A percentile compares a stretch with the other conserved stretches of the same genome.
Evolutionary conservation across 139 green algal species (phyloP).

Genomic region (Asterochloris sp.): DNA sequence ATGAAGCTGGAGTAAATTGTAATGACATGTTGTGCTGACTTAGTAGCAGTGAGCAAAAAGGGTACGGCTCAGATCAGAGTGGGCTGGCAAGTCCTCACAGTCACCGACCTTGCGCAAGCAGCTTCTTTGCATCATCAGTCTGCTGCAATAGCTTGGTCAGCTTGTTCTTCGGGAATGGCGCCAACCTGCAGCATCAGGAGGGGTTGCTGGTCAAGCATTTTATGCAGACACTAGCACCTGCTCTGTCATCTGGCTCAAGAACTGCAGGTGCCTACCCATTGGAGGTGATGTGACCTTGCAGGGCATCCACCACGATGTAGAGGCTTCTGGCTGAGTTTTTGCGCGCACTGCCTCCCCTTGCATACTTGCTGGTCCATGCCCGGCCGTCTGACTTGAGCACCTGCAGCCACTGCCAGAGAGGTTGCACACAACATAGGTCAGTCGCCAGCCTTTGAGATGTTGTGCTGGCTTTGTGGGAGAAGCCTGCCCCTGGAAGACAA

Average conservation of each 20-base stretch:
- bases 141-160: constrained; percentile 30
- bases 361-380: constrained; percentile 50
- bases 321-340: constrained; percentile 43
- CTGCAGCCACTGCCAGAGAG: constrained; percentile 16
- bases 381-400: constrained; percentile 39
- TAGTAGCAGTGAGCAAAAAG: too few relatives aligned
- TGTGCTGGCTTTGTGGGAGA: not conserved
- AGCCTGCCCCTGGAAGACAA: not conserved
- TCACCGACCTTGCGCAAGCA: constrained; percentile 40
- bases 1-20: too few relatives aligned
- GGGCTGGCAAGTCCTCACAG: too few relatives aligned
- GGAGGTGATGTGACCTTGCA: constrained; percentile 41
- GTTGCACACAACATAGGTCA: not conserved
- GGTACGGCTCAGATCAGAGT: too few relatives aligned
- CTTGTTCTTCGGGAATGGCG: constrained; percentile 40
- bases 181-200: constrained; percentile 19
- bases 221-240: not conserved
- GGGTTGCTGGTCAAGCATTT: not conserved
- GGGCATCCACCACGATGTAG: constrained; percentile 54
- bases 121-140: constrained; percentile 24
- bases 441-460: not conserved
- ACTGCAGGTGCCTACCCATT: constrained; percentile 31
- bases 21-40: too few relatives aligned
- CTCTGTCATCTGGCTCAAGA: not conserved
- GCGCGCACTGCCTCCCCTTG: constrained; percentile 44